Evolutionary conservation across 768 basidiomycete genomes (phyloP).

Genomic region (Panaeolus papilionaceus): DNA sequence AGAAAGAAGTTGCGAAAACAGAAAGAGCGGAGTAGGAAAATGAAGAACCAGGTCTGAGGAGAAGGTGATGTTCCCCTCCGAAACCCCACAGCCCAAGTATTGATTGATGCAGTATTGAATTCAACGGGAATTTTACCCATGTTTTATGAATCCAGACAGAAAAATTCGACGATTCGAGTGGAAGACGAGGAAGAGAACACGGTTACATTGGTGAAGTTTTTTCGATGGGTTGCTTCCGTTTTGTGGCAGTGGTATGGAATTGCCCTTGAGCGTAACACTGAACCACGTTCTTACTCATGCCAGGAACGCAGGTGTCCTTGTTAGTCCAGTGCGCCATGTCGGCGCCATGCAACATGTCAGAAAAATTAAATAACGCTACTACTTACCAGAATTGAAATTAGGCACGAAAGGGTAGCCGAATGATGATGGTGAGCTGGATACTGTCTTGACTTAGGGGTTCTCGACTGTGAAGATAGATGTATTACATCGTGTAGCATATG

Average conservation of each 20-base stretch:
- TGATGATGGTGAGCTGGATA: too few species aligned
- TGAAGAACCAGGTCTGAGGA: not conserved
- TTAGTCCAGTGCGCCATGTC: conserved; percentile 1
- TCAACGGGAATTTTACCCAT: not conserved
- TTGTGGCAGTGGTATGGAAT: not conserved
- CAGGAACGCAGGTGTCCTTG: not conserved
- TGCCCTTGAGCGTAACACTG: not conserved
- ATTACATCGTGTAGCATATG: too few species aligned
- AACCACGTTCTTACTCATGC: not conserved
- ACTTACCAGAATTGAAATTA: too few species aligned
- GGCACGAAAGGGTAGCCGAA: too few species aligned
- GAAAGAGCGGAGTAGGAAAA: conserved; percentile 11
- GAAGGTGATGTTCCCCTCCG: not conserved
- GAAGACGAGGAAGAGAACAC: not conserved
- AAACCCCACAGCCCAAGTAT: conserved; percentile 5
- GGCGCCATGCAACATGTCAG: not conserved
- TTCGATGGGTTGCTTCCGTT: not conserved
- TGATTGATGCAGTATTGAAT: not conserved
- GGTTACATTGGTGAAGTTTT: not conserved
- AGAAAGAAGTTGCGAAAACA: not conserved
- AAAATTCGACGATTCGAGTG: not conserved
- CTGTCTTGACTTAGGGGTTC: too few species aligned
- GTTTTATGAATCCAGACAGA: not conserved
- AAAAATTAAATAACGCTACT: not conserved
- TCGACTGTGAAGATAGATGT: too few species aligned